Conservation (phyloP, 768 basidiomycete genomes). For the Suillus discolor region DNA sequence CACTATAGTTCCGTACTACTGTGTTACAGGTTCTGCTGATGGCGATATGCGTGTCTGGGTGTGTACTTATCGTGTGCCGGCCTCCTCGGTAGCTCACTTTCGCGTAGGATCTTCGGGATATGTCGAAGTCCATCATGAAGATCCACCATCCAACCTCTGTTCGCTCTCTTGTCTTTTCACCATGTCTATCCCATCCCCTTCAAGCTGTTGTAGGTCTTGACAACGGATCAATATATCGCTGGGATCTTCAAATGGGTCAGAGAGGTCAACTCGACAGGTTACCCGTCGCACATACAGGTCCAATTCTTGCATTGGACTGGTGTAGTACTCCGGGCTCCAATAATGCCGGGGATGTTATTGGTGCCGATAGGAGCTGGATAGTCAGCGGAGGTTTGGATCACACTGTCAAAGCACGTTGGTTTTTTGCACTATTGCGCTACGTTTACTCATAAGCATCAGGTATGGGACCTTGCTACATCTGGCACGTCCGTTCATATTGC, state of each 20-base stretch:
- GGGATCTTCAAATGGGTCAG: conserved; percentile 81
- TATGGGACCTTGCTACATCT: conserved; percentile 64
- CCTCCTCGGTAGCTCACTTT: conserved; percentile 4
- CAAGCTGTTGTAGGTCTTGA: conserved; percentile 71
- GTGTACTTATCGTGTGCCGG: conserved; percentile 20
- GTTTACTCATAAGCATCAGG: conserved; percentile 36
- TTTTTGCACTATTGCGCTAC: background rate
- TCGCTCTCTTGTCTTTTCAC: conserved; percentile 71
- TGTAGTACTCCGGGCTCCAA: conserved; percentile 36
- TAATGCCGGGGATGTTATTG: conserved; percentile 18
- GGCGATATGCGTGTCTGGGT: conserved; percentile 85
- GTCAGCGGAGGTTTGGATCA: conserved; percentile 80
- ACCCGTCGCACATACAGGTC: conserved; percentile 70
- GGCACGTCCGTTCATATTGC: conserved; percentile 53
- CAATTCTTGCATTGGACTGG: conserved; percentile 80
- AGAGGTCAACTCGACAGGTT: conserved; percentile 72
- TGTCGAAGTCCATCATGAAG: conserved; percentile 67
- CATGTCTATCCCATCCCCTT: conserved; percentile 61
- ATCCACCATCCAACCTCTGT: conserved; percentile 73
- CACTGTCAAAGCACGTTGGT: conserved; percentile 62
- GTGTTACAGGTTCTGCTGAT: conserved; percentile 80
- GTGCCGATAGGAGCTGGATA: conserved; percentile 60
- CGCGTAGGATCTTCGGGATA: conserved; percentile 69
- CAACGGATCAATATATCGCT: conserved; percentile 72
- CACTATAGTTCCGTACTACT: conserved; percentile 66